Evolutionary conservation across 768 basidiomycete genomes (phyloP), one percentile per base, ranked within the genome.

Genomic region (Rhodotorula taiwanensis): DNA sequence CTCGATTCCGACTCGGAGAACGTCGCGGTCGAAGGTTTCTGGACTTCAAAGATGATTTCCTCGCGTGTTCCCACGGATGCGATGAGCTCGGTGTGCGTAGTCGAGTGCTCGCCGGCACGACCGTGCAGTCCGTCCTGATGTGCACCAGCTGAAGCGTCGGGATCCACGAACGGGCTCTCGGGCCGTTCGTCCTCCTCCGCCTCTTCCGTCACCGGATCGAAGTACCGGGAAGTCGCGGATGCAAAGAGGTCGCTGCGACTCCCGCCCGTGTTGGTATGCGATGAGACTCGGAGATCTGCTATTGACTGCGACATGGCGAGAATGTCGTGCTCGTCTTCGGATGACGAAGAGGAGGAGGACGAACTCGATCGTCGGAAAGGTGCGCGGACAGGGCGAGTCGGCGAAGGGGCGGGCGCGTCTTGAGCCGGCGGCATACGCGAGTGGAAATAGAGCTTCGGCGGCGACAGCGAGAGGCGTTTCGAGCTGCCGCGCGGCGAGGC

Each of bases 271-370:
- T n/a, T n/a, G n/a, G n/a, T n/a, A n/a, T n/a, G n/a, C n/a, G 55
- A 58, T 4, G 52, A 52, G 30, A n/a, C n/a, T n/a, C 67, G 67
- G 28, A 69, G 49, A 52, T 69, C 67, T 31, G 60, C 59, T 6
- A 69, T 64, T 6, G 55, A 54, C 20, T 55, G 55, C 10, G 62
- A 64, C 54, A 69, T 64, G 27, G 58, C 54, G 44, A 64, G 50
- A 34, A 69, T 42, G 42, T 64, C 59, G 45, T 62, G 23, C 11
- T 58, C 62, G 28, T 51, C 60, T 13, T 54, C 36, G 16, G 48
- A 42, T 0, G 58, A 49, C n/a, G 39, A 49, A 3, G 58, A 62
- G n/a, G 48, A 50, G 15, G 27, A 31, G n/a, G n/a, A 47, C n/a
- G 21, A 7, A 15, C 4, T 4, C 48, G 25, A 14, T 3, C 18